These are phyloP conservation scores for Linnemannia zychae DNA, from an alignment of 192 early-diverging fungal species.

Conservation along the genomic window DNA sequence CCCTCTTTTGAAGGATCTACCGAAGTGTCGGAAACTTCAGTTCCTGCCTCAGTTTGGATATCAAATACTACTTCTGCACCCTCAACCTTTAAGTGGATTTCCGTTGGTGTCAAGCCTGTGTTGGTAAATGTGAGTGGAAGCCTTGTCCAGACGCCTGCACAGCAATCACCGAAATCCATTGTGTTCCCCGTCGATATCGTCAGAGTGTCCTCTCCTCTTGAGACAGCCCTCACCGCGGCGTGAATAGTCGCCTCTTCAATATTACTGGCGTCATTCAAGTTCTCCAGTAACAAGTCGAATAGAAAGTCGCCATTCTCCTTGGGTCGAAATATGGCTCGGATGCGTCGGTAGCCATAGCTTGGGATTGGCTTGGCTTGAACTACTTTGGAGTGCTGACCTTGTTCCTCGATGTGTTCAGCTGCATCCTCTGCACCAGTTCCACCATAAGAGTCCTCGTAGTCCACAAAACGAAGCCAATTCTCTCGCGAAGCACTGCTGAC, in stretches of 20 bases:
- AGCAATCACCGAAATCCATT: slow-evolving; percentile 96
- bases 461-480: slow-evolving; percentile 79
- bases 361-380: slow-evolving; percentile 70
- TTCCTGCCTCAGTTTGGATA: slow-evolving; percentile 57
- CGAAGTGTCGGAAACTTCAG: slow-evolving; percentile 17
- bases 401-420: slow-evolving; percentile 33
- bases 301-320: slow-evolving; percentile 91
- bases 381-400: slow-evolving; percentile 49
- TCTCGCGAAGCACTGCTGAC: slow-evolving; percentile 67
- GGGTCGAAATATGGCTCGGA: slow-evolving; percentile 89
- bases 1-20: slow-evolving; percentile 14
- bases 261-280: slow-evolving; percentile 89
- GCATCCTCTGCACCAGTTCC: slow-evolving; percentile 57
- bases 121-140: slow-evolving; percentile 87
- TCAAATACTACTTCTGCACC: slow-evolving; percentile 71
- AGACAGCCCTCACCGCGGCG: slow-evolving; percentile 81
- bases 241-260: slow-evolving; percentile 84
- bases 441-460: slow-evolving; percentile 72
- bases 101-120: slow-evolving; percentile 78
- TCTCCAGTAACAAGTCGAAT: slow-evolving; percentile 92
- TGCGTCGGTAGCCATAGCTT: slow-evolving; percentile 75
- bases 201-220: slow-evolving; percentile 77
- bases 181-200: slow-evolving; percentile 77
- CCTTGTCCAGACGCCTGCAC: slow-evolving; percentile 88
- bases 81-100: slow-evolving; percentile 79